phyloP scores from a whole-genome alignment of 306 rosid species.

The Corylus americana region DNA sequence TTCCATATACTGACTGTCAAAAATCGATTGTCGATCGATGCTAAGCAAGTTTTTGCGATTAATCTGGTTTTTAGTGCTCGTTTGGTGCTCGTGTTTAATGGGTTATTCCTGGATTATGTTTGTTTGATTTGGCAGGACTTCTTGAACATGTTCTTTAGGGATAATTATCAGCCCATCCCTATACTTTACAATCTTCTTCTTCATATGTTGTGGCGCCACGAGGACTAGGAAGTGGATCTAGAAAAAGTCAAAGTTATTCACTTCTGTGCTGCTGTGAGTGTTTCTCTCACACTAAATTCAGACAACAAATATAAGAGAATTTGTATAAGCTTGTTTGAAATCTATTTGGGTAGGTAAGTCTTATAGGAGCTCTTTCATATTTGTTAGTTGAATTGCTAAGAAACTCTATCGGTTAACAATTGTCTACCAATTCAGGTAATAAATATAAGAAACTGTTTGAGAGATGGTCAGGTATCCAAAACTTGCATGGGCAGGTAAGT shows the following conservation, averaged over 20 bases:
- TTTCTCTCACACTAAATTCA: not conserved
- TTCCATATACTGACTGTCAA: no score
- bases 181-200: not conserved
- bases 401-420: no score
- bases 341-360: not conserved
- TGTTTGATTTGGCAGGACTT: not conserved
- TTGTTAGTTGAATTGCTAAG: no score
- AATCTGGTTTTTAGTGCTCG: not conserved
- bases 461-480: no score
- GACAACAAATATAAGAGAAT: no score
- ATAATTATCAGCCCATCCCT: not conserved
- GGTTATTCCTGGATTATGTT: not conserved
- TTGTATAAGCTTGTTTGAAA: no score
- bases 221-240: not conserved
- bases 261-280: not conserved
- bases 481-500: no score
- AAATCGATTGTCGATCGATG: no score
- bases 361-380: no score
- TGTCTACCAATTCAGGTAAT: no score
- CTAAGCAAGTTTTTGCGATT: not conserved
- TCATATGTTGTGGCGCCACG: not conserved
- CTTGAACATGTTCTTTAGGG: not conserved
- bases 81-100: not conserved
- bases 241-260: not conserved
- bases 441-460: no score